Evolutionary conservation across 768 basidiomycete genomes (phyloP), one percentile per base, ranked within the genome.

Genomic region (Fomitopsis serialis): DNA sequence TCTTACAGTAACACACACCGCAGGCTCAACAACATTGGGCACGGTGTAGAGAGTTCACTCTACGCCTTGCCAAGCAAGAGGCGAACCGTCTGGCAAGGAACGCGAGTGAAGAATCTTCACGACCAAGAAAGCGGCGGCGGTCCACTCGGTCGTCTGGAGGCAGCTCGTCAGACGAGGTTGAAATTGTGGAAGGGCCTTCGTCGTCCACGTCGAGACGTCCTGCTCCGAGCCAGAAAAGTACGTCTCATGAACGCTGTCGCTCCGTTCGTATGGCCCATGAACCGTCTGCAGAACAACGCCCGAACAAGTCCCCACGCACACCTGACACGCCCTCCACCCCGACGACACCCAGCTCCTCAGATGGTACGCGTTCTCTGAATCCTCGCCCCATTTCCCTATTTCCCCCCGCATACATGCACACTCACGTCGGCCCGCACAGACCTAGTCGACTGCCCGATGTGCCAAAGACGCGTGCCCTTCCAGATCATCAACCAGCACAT

Each of bases 401-500:
- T n/a, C n/a, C n/a, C n/a, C n/a, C n/a, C n/a, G 10, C 22, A 17
- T 27, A 5, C 29, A 32, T 32, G 5, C 29, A 32, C 8, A 25
- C 44, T 40, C 10, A 2, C 34, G 1, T 17, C 17, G 37, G 5
- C 15, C 13, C 15, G 4, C 37, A 17, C 37, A 40, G 37, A 19
- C 15, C 37, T 27, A 17, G 46, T 47, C 24, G 43, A 65, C 2
- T 92, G 89, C 62, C 89, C 89, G 9, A 54, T 88, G 48, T 92
- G 89, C 58, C 58, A 66, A 15, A 70, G 68, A 42, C 59, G 52
- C 10, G 73, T 88, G 22, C 71, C 68, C 21, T 74, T 73, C 32
- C 68, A 72, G 13, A 63, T 57, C 10, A 81, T 91, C 52, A 87
- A 90, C 55, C 50, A 57, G 6, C 89, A 92, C 62, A 76, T 92